Evolutionary conservation across 495 filamentous ascomycete species (phyloP), one percentile per base, ranked within the genome.

Genomic region (Penicillium atrosanguineum): DNA sequence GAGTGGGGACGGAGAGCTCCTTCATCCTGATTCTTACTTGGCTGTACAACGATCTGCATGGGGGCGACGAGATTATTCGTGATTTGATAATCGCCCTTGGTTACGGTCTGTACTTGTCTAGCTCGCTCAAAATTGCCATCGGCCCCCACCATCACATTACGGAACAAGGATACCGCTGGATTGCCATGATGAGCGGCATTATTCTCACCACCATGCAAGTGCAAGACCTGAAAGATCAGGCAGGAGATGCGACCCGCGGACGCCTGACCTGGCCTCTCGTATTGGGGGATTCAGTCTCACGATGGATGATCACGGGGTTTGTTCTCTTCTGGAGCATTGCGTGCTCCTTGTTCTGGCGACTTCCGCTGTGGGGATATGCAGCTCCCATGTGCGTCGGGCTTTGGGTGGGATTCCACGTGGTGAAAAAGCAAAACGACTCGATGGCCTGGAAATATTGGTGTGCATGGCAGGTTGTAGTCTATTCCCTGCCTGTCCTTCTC

Each of bases 41-140:
- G 65, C 54, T 79, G 44, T 84, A 86, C 67, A 83, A 84, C 56
- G 78, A 85, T 50, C 64, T 81, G 4, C 50, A 63, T 8, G 78
- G 75, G 0, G 74, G 67, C 6, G 76, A 83, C 52, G 70, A 78
- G 41, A 52, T 69, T 11, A 57, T 68, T 3, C 67, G 82, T 3
- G 72, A 83, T 40, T n/a, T 70, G 0, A 63, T 83, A 44, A 82
- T 73, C 42, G 70, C 77, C 2, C 11, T 63, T 6, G 78, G 64
- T 14, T 52, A 52, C 12, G 49, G 25, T 1, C 29, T 52, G 0
- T 52, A 52, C n/a, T 40, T 52, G 25, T 43, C 40, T 4, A 37
- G 49, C 41, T 52, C 49, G 8, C 49, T 52, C 12, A 26, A 40
- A 14, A 37, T 52, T 11, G 49, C 42, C 40, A 34, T 36, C 42